Evolutionary conservation across 1,284 basidiomycete genomes (phyloP).

Genomic region (Peniophora sp.): DNA sequence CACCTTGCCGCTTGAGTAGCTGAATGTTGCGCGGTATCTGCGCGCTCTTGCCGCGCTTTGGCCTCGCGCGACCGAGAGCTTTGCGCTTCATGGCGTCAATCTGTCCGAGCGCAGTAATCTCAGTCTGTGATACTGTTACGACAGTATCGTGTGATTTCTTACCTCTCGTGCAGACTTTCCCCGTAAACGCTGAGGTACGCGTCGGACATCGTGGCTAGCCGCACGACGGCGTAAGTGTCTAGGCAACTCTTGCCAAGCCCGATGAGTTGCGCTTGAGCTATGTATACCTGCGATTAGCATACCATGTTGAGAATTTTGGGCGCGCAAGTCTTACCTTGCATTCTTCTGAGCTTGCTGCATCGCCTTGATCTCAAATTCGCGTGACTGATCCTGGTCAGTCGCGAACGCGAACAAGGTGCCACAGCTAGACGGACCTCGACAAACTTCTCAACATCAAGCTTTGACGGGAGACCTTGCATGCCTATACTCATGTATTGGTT

Average conservation of each 20-base stretch:
- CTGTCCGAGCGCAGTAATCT: conserved; percentile 30
- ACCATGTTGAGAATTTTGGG: conserved; percentile 8
- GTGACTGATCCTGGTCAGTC: conserved; percentile 41
- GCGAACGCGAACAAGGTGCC: not conserved
- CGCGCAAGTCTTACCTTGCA: conserved; percentile 69
- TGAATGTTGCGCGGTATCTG: conserved; percentile 39
- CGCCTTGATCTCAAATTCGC: conserved; percentile 81
- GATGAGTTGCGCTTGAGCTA: conserved; percentile 52
- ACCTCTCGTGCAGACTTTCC: conserved; percentile 68
- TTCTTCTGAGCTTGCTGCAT: conserved; percentile 81
- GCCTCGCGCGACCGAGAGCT: conserved; percentile 35
- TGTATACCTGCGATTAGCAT: not conserved
- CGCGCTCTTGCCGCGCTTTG: conserved; percentile 53
- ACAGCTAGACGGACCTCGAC: conserved; percentile 50
- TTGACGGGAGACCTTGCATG: conserved; percentile 55
- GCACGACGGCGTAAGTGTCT: conserved; percentile 83
- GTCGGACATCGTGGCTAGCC: conserved; percentile 85
- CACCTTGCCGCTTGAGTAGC: conserved; percentile 65
- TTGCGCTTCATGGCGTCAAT: conserved; percentile 72
- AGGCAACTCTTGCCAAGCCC: conserved; percentile 88
- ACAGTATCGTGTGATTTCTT: no score
- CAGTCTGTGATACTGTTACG: not conserved
- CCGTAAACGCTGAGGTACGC: conserved; percentile 77
- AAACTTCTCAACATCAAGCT: conserved; percentile 83
- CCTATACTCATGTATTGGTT: no score